phyloP scores from a whole-genome alignment of 176 grass and related monocot genomes.

The Bolboschoenus planiculmis region DNA sequence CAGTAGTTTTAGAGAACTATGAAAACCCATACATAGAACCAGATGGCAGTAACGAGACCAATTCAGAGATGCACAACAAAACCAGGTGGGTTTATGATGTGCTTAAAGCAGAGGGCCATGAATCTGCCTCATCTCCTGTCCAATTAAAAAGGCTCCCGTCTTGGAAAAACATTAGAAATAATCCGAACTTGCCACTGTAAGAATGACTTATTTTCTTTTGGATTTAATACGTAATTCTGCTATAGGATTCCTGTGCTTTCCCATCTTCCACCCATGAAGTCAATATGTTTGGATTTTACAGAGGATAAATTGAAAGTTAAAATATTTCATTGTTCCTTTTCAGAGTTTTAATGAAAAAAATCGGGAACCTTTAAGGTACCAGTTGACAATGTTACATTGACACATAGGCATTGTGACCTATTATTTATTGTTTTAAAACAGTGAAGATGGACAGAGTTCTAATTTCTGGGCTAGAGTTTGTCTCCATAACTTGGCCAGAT shows the following conservation, averaged over 20 bases:
- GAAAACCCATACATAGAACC: slow-evolving; percentile 59
- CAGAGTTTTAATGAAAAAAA: background rate
- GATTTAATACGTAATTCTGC: background rate
- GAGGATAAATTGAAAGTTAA: background rate
- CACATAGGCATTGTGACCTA: background rate
- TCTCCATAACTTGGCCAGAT: slow-evolving; percentile 93
- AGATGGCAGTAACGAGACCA: slow-evolving; percentile 29
- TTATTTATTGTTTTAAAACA: slow-evolving; percentile 31
- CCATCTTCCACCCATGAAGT: background rate
- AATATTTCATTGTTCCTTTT: background rate
- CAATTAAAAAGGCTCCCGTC: slow-evolving; percentile 60
- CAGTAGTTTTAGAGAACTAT: slow-evolving; percentile 80
- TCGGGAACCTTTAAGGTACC: background rate
- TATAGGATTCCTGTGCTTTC: background rate
- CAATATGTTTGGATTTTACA: background rate
- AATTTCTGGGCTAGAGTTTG: slow-evolving; percentile 96
- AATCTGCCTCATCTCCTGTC: slow-evolving; percentile 24
- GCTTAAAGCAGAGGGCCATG: slow-evolving; percentile 57
- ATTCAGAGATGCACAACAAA: slow-evolving; percentile 35
- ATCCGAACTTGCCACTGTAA: slow-evolving; percentile 32
- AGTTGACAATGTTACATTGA: slow-evolving; percentile 28
- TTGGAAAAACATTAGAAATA: slow-evolving; percentile 73
- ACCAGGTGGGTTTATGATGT: slow-evolving; percentile 58
- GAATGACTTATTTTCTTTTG: background rate
- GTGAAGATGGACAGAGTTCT: slow-evolving; percentile 65